Evolutionary conservation across 176 grass and related monocot species (phyloP).

Genomic region (Oryza coarctata): DNA sequence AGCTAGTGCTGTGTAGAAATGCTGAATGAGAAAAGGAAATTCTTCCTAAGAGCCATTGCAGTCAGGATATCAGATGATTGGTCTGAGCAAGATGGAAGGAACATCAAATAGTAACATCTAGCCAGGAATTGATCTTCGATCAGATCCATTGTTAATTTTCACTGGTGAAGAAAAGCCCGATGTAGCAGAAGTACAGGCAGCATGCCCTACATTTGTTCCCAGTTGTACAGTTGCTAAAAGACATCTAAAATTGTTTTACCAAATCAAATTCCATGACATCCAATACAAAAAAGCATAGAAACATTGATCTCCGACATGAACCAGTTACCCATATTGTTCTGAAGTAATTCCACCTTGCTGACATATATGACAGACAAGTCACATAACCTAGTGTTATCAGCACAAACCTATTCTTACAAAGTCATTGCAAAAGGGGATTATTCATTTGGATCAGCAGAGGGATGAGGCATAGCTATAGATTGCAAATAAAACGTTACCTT

Average conservation of each 20-base stretch:
- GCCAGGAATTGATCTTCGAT: neutral
- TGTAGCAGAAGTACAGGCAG: neutral
- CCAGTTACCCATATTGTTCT: neutral
- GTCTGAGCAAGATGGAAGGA: neutral
- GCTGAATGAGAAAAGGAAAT: neutral
- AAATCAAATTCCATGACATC: neutral
- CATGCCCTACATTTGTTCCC: neutral
- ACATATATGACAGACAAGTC: neutral
- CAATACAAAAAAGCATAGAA: neutral
- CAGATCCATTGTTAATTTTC: neutral
- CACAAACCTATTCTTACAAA: neutral
- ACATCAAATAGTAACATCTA: neutral
- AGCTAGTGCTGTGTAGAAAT: constrained; percentile 5
- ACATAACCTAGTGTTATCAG: neutral
- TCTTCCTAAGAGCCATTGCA: neutral
- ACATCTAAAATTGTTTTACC: neutral
- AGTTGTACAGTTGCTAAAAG: neutral
- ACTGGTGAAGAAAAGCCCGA: neutral
- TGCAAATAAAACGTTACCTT: neutral
- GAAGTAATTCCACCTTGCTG: neutral
- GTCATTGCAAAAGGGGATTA: neutral
- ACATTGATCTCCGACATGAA: neutral
- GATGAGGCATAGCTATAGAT: neutral
- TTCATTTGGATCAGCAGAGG: neutral
- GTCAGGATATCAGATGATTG: constrained; percentile 2